phyloP scores from a whole-genome alignment of 225 moss, liverwort and hornwort genomes.

The Marchantia polymorpha region DNA sequence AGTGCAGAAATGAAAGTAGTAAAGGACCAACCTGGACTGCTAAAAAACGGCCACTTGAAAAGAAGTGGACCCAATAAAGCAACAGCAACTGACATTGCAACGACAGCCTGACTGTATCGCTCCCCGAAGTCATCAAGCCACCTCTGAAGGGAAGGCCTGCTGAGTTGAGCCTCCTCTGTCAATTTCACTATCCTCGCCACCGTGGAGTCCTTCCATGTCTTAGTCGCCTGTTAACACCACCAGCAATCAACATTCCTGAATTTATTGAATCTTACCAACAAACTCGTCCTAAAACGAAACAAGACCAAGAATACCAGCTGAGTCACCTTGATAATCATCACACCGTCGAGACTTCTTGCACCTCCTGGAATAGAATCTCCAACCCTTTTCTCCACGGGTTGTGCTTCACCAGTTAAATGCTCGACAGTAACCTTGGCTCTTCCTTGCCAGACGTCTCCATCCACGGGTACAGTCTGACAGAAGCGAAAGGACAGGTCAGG shows the following conservation, averaged over 20 bases:
- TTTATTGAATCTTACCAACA: not conserved
- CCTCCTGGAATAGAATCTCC: conserved; percentile 88
- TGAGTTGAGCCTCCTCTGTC: conserved; percentile 90
- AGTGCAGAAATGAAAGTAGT: not conserved
- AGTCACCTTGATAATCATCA: conserved; percentile 84
- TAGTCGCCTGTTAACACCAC: conserved; percentile 56
- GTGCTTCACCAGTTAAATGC: conserved; percentile 93
- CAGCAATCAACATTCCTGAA: not conserved
- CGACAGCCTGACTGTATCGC: conserved; percentile 84
- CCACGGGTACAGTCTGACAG: conserved; percentile 87
- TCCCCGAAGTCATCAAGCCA: conserved; percentile 98
- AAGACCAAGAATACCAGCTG: not conserved
- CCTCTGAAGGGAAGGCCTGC: conserved; percentile 79
- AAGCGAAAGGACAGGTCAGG: not conserved
- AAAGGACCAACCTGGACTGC: conserved; percentile 63
- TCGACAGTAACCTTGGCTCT: conserved; percentile 89
- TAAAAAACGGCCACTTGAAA: conserved; percentile 90
- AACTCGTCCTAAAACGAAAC: not conserved
- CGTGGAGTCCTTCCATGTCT: conserved; percentile 88
- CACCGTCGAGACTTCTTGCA: conserved; percentile 92
- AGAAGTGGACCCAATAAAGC: conserved; percentile 81
- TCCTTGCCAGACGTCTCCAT: conserved; percentile 84
- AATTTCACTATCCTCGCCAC: conserved; percentile 92
- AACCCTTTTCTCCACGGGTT: conserved; percentile 73
- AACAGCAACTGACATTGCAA: conserved; percentile 76